Conservation (phyloP, 495 filamentous ascomycete genomes). For the Trichoderma virens region DNA sequence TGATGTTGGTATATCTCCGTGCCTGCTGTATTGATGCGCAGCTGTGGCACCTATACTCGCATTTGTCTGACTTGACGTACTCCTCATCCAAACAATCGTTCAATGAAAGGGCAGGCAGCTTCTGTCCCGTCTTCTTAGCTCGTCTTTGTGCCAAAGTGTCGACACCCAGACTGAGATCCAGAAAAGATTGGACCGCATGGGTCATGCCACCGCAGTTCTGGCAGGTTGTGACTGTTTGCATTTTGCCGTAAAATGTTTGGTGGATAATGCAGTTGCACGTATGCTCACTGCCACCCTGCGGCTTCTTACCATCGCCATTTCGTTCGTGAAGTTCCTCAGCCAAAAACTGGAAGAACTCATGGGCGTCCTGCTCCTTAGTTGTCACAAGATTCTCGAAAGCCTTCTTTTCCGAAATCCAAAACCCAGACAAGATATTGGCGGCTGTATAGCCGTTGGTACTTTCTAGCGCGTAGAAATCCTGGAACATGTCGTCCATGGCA, state of each 20-base stretch:
- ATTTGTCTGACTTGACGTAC: slow-evolving; percentile 69
- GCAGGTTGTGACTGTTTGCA: slow-evolving; percentile 81
- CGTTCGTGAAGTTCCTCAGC: slow-evolving; percentile 75
- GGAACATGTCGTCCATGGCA: slow-evolving; percentile 84
- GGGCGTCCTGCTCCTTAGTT: slow-evolving; percentile 90
- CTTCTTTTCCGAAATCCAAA: slow-evolving; percentile 65
- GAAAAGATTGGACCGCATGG: slow-evolving; percentile 71
- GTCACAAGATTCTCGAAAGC: slow-evolving; percentile 66
- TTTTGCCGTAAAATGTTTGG: slow-evolving; percentile 78
- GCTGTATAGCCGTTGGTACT: slow-evolving; percentile 78
- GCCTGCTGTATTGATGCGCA: slow-evolving; percentile 67
- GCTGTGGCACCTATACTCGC: slow-evolving; percentile 71
- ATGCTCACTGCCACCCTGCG: slow-evolving; percentile 50
- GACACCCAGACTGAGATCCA: slow-evolving; percentile 77
- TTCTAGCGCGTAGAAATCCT: slow-evolving; percentile 76
- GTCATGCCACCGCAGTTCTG: slow-evolving; percentile 71
- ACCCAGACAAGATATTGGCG: slow-evolving; percentile 67
- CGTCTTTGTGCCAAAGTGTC: slow-evolving; percentile 49
- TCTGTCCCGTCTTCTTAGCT: slow-evolving; percentile 32
- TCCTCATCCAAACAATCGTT: slow-evolving; percentile 70
- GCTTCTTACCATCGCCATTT: slow-evolving; percentile 49
- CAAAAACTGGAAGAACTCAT: slow-evolving; percentile 91
- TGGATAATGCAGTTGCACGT: slow-evolving; percentile 82
- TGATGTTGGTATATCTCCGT: slow-evolving; percentile 71
- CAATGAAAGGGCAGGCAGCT: slow-evolving; percentile 48